phyloP scores from a whole-genome alignment of 2,329 filamentous ascomycete species.

The Westerdykella aurantiaca region DNA sequence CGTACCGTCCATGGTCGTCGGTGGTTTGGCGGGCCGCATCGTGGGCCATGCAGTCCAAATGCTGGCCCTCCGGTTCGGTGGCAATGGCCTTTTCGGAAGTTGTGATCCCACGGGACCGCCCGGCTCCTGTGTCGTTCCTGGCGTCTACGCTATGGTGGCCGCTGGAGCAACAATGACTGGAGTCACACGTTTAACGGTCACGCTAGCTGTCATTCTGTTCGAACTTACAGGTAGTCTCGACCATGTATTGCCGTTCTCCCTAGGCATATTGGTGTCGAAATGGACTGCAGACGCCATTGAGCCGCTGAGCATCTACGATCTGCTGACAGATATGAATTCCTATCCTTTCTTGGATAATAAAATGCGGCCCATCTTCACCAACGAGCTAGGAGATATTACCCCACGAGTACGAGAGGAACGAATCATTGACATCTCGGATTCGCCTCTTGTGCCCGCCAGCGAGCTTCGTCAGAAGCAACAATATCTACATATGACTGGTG shows the following conservation, averaged over 20 bases:
- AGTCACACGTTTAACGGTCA: conserved; percentile 88
- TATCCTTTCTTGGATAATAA: conserved; percentile 98
- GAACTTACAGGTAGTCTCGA: conserved; percentile 92
- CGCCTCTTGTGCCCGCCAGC: conserved; percentile 69
- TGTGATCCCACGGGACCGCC: conserved; percentile 64
- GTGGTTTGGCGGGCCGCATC: conserved; percentile 82
- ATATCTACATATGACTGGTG: conserved; percentile 73
- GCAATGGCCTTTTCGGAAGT: conserved; percentile 65
- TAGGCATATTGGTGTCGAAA: conserved; percentile 90
- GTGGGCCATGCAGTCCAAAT: conserved; percentile 83
- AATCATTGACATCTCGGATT: conserved; percentile 81
- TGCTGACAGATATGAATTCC: conserved; percentile 92
- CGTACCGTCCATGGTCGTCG: conserved; percentile 97
- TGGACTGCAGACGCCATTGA: conserved; percentile 97
- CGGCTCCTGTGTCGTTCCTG: conserved; percentile 84
- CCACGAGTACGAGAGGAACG: conserved; percentile 67
- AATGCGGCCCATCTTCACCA: conserved; percentile 83
- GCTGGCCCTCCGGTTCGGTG: conserved; percentile 66
- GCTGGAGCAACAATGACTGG: conserved; percentile 98
- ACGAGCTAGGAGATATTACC: conserved; percentile 80
- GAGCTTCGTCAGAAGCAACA: conserved; percentile 77
- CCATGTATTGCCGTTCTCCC: conserved; percentile 89
- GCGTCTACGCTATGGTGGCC: conserved; percentile 92
- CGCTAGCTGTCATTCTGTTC: conserved; percentile 89
- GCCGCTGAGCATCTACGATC: conserved; percentile 89